Conservation (phyloP, 352 stramenopile genomes). For the Globisporangium lucens region DNA sequence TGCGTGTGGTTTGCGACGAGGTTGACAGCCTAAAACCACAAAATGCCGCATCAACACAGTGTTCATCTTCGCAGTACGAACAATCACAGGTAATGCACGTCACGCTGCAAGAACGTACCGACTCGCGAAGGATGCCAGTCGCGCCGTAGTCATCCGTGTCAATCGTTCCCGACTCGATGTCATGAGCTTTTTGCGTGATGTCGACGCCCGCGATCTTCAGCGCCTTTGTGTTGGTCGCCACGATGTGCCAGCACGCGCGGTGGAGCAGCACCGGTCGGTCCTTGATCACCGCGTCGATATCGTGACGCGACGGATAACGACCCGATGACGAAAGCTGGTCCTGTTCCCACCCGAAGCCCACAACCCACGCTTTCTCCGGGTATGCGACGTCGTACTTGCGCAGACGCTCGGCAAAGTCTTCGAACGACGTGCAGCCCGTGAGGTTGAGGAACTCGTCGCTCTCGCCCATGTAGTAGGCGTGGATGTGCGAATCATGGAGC, state of each 20-base stretch:
- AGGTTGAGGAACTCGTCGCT: slow-evolving; percentile 83
- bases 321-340: slow-evolving; percentile 59
- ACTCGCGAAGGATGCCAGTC: slow-evolving; percentile 71
- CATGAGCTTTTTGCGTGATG: slow-evolving; percentile 26
- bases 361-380: slow-evolving; percentile 70
- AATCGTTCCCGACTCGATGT: slow-evolving; percentile 43
- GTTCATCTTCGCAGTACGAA: not conserved
- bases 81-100: not conserved
- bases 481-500: slow-evolving; percentile 88
- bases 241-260: slow-evolving; percentile 89
- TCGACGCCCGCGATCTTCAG: slow-evolving; percentile 67
- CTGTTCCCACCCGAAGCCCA: slow-evolving; percentile 87
- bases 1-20: slow-evolving; percentile 70
- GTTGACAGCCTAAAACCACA: slow-evolving; percentile 43
- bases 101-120: slow-evolving; percentile 25
- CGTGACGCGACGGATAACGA: slow-evolving; percentile 64
- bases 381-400: slow-evolving; percentile 53
- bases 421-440: slow-evolving; percentile 63
- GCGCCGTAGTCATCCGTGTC: slow-evolving; percentile 60
- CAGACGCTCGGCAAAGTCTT: slow-evolving; percentile 60
- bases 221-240: slow-evolving; percentile 82
- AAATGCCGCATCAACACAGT: not conserved
- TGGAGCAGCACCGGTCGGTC: slow-evolving; percentile 78
- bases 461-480: slow-evolving; percentile 83
- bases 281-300: slow-evolving; percentile 74